Percentiles rank a stretch among this genome's conserved stretches.
These are phyloP conservation scores for Acmispon strigosus DNA, from an alignment of 306 rosid species.

Conservation along the genomic window DNA sequence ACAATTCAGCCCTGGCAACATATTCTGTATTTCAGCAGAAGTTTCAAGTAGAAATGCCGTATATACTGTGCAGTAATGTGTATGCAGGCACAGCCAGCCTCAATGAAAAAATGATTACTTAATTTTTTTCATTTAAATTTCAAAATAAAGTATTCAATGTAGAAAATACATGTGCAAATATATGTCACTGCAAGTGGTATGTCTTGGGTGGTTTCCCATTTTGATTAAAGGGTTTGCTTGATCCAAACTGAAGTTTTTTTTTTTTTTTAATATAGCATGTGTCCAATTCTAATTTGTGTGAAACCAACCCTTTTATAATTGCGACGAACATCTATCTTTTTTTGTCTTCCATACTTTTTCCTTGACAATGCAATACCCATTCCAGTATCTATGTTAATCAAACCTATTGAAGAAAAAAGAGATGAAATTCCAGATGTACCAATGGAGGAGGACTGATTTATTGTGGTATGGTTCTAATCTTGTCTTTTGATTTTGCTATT, in stretches of 20 bases:
- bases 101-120: neutral
- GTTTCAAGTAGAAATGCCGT: neutral
- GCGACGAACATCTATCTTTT: neutral
- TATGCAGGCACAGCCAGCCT: neutral
- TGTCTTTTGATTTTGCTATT: slow-evolving; percentile 4
- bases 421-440: slow-evolving; percentile 83
- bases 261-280: neutral
- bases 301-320: neutral
- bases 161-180: neutral
- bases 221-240: neutral
- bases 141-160: neutral
- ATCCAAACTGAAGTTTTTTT: neutral
- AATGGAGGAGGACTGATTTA: slow-evolving; percentile 66
- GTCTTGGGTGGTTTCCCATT: neutral
- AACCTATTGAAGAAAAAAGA: slow-evolving; percentile 73
- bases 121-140: neutral
- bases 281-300: neutral
- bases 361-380: slow-evolving; percentile 29
- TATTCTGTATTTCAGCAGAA: neutral
- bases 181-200: neutral
- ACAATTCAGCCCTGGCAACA: neutral
- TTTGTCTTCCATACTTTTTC: neutral
- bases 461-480: slow-evolving; percentile 31
- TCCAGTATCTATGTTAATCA: slow-evolving; percentile 55
- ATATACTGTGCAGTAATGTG: neutral